Base-by-base conservation (phyloP, 768 basidiomycete species). In the Termitomyces sp. region DNA sequence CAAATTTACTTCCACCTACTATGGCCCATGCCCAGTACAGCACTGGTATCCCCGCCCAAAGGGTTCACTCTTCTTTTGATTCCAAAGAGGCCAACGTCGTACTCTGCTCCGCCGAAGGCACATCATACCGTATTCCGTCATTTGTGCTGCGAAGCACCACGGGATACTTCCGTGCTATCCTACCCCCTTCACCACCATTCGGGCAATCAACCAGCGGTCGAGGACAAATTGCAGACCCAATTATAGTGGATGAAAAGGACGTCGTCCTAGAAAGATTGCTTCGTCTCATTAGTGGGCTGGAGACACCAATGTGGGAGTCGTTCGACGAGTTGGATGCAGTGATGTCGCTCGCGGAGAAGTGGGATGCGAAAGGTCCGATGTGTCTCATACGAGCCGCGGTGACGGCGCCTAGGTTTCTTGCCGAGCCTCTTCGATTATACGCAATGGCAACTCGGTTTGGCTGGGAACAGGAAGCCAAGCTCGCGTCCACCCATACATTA, bases 381-480 rank as follows among this genome's bases (percentile, higher is more conserved):
- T 75, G 75, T 31, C 56, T 75, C 57, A 66, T 80, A 15, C 77
- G 79, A 4, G 63, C 73, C 7, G 70, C 71, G 11, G 69, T 78
- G 50, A 73, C 73, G 7, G 67, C 77, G 1, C 75, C 77, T 6
- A 55, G 71, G 11, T 76, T 79, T 59, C 71, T 75, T n/a, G 62
- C 64, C 5, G 68, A 75, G 12, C 78, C 81, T 1, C 60, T 82
- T n/a, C 74, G 78, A 19, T 67, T 80, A 10, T 81, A 80, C 55
- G 76, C 70, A 2, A 67, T 82, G 43, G 71, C 77, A 8, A 72
- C 73, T 19, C 71, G 71, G 33, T 75, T 71, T 53, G 74, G 71
- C 7, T 80, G 79, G 77, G 68, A 68, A 44, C 71, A 75, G 43
- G 79, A 80, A 62, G 72, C 74, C 6, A 68, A 68, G 57, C 54